Conservation (phyloP, 345 rosid genomes). For the Gossypium rotundifolium region DNA sequence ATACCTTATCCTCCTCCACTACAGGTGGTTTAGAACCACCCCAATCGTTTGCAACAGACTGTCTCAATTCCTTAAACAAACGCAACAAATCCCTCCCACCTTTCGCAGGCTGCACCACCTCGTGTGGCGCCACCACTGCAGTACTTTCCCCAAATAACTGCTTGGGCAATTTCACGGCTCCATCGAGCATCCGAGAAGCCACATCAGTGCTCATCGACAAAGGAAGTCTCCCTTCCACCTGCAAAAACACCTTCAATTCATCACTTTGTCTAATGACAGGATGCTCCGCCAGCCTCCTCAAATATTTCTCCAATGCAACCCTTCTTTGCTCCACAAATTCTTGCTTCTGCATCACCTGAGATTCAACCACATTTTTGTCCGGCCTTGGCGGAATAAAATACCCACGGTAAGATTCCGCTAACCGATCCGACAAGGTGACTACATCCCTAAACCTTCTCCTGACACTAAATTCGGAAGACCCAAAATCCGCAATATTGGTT, state of each 20-base stretch:
- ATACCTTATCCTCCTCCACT: slow-evolving; percentile 90
- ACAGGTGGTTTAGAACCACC: slow-evolving; percentile 71
- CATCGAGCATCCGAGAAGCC: slow-evolving; percentile 94
- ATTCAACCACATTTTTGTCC: slow-evolving; percentile 89
- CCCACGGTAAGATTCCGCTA: slow-evolving; percentile 80
- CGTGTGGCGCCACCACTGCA: slow-evolving; percentile 46
- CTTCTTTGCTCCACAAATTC: slow-evolving; percentile 94
- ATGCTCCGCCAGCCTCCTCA: slow-evolving; percentile 64
- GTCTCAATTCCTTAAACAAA: slow-evolving; percentile 85
- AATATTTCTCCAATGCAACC: slow-evolving; percentile 77
- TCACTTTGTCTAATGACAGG: slow-evolving; percentile 77
- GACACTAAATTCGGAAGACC: slow-evolving; percentile 61
- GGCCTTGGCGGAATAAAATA: slow-evolving; percentile 86
- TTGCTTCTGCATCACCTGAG: slow-evolving; percentile 97
- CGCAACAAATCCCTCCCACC: slow-evolving; percentile 89
- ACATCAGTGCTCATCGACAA: slow-evolving; percentile 62
- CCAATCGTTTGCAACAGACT: slow-evolving; percentile 84
- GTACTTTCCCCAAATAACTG: slow-evolving; percentile 79
- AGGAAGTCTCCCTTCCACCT: slow-evolving; percentile 73
- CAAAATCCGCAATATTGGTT: slow-evolving; percentile 68
- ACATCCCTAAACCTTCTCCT: slow-evolving; percentile 80
- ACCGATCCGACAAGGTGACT: slow-evolving; percentile 71
- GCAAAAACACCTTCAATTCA: slow-evolving; percentile 72
- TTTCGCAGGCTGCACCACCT: slow-evolving; percentile 84
- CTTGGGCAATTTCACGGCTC: slow-evolving; percentile 74